Conservation (phyloP, 345 rosid species). For the Populus alba region DNA sequence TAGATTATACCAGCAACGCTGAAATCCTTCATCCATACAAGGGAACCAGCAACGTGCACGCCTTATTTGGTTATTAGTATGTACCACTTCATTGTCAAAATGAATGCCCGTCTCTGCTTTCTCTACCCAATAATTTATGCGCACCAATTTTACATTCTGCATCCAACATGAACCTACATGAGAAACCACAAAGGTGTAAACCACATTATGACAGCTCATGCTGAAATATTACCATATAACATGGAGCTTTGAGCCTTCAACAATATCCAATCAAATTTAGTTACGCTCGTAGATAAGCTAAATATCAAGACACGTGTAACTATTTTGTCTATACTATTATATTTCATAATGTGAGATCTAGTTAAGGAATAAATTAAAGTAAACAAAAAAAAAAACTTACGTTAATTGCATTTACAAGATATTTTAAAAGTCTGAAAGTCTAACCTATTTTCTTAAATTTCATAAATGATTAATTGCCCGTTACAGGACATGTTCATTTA, state of each 20-base stretch:
- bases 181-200: slow-evolving; percentile 42
- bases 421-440: background rate
- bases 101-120: slow-evolving; percentile 89
- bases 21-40: slow-evolving; percentile 73
- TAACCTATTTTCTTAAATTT: background rate
- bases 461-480: background rate
- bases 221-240: background rate
- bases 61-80: slow-evolving; percentile 84
- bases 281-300: background rate
- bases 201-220: slow-evolving; percentile 31
- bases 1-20: slow-evolving; percentile 75
- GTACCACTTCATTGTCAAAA: slow-evolving; percentile 66
- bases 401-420: background rate
- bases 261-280: background rate
- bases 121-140: slow-evolving; percentile 86
- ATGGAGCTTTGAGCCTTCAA: background rate
- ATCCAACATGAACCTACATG: slow-evolving; percentile 55
- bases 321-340: too few species aligned
- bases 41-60: slow-evolving; percentile 99
- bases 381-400: too few species aligned
- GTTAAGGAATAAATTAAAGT: background rate
- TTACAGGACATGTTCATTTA: background rate
- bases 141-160: slow-evolving; percentile 95
- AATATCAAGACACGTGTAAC: background rate
- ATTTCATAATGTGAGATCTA: background rate